Base-by-base conservation (phyloP, 192 early-diverging fungal genomes). In the Coemansia sp. region DNA sequence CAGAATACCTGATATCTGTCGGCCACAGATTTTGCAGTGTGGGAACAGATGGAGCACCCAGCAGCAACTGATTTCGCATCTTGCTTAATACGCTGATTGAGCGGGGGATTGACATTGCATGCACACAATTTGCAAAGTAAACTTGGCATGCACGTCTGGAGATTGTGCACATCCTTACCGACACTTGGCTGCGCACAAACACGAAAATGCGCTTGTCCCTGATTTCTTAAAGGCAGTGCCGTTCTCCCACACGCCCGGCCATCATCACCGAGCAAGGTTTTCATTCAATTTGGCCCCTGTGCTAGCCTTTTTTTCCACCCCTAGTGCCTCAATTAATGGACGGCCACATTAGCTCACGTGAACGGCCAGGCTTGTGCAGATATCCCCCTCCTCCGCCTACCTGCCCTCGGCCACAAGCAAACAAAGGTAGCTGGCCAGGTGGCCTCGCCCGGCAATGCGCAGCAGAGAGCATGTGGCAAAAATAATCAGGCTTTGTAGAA, bases 141-240 rank as follows among this genome's bases (percentile, higher is more conserved):
- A 14, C 28, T 56, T 35, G 53, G 31, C 53, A 31, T 35, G 53
- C 31, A 56, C 16, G 26, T 18, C 14, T 34, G 16, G 16, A 56
- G 33, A 35, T 50, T 50, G 48, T 50, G 48, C 21, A 25, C 48
- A 41, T 13, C 48, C 12, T 50, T 50, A 50, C 48, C 48, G 48
- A 50, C 48, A 26, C 4, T 23, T 56, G 53, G 53, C 53, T 56
- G 53, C 53, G 53, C 53, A 56, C 53, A 56, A 56, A 56, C n/a
- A 56, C 34, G 50, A 25, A 53, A 53, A 53, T 31, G 21, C 10
- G 26, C 12, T 53, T 53, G 50, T 12, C 7, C 53, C 16, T 56
- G 53, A 56, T 56, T 56, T 56, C 53, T n/a, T 56, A 56, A 18
- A 56, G 25, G 6, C 6, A 9, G 33, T 16, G 31, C 14, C 18